Evolutionary conservation across 2,329 filamentous ascomycete genomes (phyloP).

Genomic region (Sphaerostilbella broomeana): DNA sequence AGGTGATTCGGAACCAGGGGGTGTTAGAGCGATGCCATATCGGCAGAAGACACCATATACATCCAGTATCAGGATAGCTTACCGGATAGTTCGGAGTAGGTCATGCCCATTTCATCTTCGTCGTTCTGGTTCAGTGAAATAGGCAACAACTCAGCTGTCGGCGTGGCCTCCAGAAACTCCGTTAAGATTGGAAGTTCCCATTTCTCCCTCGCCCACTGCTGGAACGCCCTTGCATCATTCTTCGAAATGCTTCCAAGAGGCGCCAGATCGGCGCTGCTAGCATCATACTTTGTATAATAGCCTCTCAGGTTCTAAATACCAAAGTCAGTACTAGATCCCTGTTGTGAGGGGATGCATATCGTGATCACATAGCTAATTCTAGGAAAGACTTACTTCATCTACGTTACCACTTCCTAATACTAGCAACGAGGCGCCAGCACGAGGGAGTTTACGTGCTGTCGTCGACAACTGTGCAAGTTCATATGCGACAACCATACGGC

Average conservation of each 20-base stretch:
- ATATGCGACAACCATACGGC: slow-evolving; percentile 50
- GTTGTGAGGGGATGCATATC: too few species aligned
- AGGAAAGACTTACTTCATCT: too few species aligned
- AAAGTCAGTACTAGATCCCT: not conserved
- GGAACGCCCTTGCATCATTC: slow-evolving; percentile 59
- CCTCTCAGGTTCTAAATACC: slow-evolving; percentile 34
- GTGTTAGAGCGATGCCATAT: too few species aligned
- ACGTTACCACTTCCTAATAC: slow-evolving; percentile 25
- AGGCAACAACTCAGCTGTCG: slow-evolving; percentile 46
- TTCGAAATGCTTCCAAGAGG: slow-evolving; percentile 52
- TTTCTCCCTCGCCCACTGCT: slow-evolving; percentile 46
- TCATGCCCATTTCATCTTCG: slow-evolving; percentile 37
- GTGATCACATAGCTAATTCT: too few species aligned
- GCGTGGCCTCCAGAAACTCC: slow-evolving; percentile 54
- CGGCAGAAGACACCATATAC: not conserved
- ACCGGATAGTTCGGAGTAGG: slow-evolving; percentile 33
- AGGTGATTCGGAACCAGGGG: too few species aligned
- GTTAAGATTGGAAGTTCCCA: slow-evolving; percentile 57
- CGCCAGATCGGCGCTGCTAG: slow-evolving; percentile 47
- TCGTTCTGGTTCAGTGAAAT: slow-evolving; percentile 35
- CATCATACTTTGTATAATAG: slow-evolving; percentile 51
- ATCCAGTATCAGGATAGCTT: slow-evolving; percentile 2
- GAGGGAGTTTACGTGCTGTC: slow-evolving; percentile 17
- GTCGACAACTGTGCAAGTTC: slow-evolving; percentile 28
- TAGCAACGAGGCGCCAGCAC: slow-evolving; percentile 21